These are phyloP conservation scores for Mortierella sp. DNA, from an alignment of 371 early-diverging fungal species.

Conservation along the genomic window DNA sequence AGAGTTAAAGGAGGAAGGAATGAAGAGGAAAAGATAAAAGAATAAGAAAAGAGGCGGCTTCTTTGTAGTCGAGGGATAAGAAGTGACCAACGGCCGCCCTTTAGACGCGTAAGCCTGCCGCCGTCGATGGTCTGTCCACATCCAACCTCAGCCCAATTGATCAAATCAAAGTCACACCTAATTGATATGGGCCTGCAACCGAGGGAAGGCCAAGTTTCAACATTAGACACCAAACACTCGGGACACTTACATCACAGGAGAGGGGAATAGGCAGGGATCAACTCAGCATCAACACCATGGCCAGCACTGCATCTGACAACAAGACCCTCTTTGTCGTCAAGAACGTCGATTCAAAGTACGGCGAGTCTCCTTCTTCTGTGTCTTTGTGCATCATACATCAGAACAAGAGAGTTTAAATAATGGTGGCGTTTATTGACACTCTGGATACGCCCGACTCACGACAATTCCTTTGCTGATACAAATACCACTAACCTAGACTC, in stretches of 20 bases:
- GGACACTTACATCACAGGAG: neutral
- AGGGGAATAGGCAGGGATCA: neutral
- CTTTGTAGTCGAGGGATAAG: neutral
- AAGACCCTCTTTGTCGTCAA: constrained; percentile 7
- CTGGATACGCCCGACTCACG: neutral
- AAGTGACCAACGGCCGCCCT: neutral
- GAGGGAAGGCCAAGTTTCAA: neutral
- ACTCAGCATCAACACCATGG: neutral
- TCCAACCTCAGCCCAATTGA: neutral
- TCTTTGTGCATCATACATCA: neutral
- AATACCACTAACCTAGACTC: neutral
- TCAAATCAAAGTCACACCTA: neutral
- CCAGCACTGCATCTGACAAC: neutral
- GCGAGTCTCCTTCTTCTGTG: neutral
- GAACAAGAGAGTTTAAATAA: neutral
- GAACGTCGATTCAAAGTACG: constrained; percentile 15
- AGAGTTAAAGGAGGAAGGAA: neutral
- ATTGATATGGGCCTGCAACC: neutral
- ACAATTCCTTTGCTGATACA: neutral
- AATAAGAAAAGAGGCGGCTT: neutral
- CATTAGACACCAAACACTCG: neutral
- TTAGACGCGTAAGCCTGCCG: constrained; percentile 15
- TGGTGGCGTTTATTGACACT: neutral
- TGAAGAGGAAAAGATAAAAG: neutral
- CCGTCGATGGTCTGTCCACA: neutral